Conservation (phyloP, 1,284 basidiomycete species). For the Phylloporus sp. region DNA sequence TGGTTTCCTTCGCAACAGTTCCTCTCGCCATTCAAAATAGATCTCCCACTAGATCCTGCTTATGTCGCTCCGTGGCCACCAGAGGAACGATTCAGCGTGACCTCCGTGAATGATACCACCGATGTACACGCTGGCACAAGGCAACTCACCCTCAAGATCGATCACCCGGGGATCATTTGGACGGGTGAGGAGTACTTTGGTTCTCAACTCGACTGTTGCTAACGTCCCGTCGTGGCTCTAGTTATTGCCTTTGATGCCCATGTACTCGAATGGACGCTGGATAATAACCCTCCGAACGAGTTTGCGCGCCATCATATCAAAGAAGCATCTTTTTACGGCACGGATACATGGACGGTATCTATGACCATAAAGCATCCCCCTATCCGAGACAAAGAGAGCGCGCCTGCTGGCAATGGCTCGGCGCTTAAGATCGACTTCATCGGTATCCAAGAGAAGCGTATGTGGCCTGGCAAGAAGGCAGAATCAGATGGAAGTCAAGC, state of each 20-base stretch:
- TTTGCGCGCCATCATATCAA: slow-evolving; percentile 90
- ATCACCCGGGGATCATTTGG: slow-evolving; percentile 90
- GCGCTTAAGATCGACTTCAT: slow-evolving; percentile 63
- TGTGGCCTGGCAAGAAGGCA: slow-evolving; percentile 78
- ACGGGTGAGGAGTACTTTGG: slow-evolving; percentile 54
- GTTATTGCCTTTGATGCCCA: slow-evolving; percentile 94
- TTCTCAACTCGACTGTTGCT: not conserved
- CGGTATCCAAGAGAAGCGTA: slow-evolving; percentile 73
- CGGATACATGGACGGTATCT: slow-evolving; percentile 72
- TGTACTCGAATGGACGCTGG: slow-evolving; percentile 85
- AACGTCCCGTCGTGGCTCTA: slow-evolving; percentile 18
- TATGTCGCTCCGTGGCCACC: slow-evolving; percentile 58
- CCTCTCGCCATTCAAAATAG: slow-evolving; percentile 77
- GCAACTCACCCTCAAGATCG: slow-evolving; percentile 70
- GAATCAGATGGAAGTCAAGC: slow-evolving; percentile 56
- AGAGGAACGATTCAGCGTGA: slow-evolving; percentile 58
- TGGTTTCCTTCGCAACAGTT: slow-evolving; percentile 52
- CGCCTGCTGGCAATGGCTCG: not conserved
- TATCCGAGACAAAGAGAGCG: slow-evolving; percentile 1
- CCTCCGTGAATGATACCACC: slow-evolving; percentile 62
- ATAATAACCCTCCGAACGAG: slow-evolving; percentile 73
- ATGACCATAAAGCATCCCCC: slow-evolving; percentile 65
- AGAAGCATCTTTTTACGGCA: slow-evolving; percentile 83
- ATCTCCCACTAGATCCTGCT: slow-evolving; percentile 53
- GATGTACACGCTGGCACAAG: slow-evolving; percentile 68